Evolutionary conservation across 768 basidiomycete genomes (phyloP), one percentile per base, ranked within the genome.

Genomic region (Pisolithus microcarpus): DNA sequence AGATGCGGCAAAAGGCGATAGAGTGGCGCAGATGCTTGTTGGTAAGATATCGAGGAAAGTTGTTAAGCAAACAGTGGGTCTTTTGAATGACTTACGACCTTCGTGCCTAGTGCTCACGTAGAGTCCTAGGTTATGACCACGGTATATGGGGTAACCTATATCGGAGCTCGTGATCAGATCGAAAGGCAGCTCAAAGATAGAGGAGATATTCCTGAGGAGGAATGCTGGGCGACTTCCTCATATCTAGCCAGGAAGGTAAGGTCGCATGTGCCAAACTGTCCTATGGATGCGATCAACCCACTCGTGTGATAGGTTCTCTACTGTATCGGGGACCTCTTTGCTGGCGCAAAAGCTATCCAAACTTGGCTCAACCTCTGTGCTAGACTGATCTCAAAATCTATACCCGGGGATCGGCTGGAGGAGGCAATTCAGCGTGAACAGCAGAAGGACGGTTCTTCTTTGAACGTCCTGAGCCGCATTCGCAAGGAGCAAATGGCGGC

Each of bases 81-180:
- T 13, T 42, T 7, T n/a, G 37, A 18, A 4, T 37, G 30, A 48
- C 7, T 28, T 38, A 23, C 16, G 34, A 34, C 31, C 31, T 9
- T 9, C 36, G 5, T 46, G 11, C 7, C 34, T 43, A 39, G 11
- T 28, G 28, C 42, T 40, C 16, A 38, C 11, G 6, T 43, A 6
- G 5, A 43, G 11, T 10, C 21, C 2, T 55, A 87, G 84, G 91
- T 97, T 56, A 99, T 99, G 96, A 99, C 95, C 1, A 97, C 95
- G 3, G 95, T 98, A 31, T 98, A 98, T 63, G 95, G 96, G 19
- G 94, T 99, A 15, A 99, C 96, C 0, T 94, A 84, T 69, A 72
- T 97, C 49, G 96, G 96, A 34, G 96, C 96, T 19, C 80, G 91
- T 39, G 90, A 91, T 8, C 96, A 98, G 70, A 96, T 98, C 49